A percentile compares a stretch with the other conserved stretches of the same genome.
Evolutionary conservation across 2,329 filamentous ascomycete genomes (phyloP).

Genomic region (Ophiocordyceps polyrhachis-furcata): DNA sequence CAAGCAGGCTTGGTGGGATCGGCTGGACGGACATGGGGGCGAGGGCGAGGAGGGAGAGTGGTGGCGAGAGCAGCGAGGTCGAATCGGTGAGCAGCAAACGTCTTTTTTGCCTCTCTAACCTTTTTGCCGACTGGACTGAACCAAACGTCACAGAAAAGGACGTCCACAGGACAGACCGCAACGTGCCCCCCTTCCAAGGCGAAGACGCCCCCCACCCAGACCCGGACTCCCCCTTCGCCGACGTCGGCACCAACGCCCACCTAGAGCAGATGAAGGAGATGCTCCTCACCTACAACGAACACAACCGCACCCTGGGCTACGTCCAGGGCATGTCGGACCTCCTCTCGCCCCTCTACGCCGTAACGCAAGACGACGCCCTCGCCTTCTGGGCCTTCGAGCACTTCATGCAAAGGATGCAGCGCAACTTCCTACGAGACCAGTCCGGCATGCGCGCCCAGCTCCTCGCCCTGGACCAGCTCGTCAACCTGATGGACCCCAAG

Average conservation of each 20-base stretch:
- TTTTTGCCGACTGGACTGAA: no score
- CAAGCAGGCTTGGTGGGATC: conserved; percentile 93
- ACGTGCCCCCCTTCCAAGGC: conserved; percentile 84
- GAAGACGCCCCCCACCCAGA: conserved; percentile 96
- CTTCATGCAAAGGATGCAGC: conserved; percentile 97
- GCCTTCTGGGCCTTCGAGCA: conserved; percentile 93
- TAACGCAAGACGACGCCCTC: conserved; percentile 90
- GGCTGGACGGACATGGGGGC: conserved; percentile 64
- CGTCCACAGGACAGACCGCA: conserved; percentile 90
- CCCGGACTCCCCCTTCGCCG: conserved; percentile 84
- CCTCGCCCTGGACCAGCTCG: conserved; percentile 76
- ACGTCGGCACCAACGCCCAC: conserved; percentile 87
- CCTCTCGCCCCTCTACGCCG: conserved; percentile 85
- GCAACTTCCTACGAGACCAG: conserved; percentile 90
- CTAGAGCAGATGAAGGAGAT: conserved; percentile 99
- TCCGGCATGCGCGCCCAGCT: conserved; percentile 91
- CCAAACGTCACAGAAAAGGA: conserved; percentile 96
- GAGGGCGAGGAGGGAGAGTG: conserved; percentile 74
- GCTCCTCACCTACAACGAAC: conserved; percentile 96
- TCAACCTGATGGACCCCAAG: conserved; percentile 91
- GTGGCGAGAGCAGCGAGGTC: conserved; percentile 86
- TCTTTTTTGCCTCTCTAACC: no score
- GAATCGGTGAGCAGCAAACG: conserved; percentile 87
- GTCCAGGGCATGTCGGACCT: conserved; percentile 98
- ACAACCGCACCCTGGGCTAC: conserved; percentile 87